Evolutionary conservation across 345 rosid species (phyloP), one percentile per base, ranked within the genome.

Genomic region (Citrus cavaleriei): DNA sequence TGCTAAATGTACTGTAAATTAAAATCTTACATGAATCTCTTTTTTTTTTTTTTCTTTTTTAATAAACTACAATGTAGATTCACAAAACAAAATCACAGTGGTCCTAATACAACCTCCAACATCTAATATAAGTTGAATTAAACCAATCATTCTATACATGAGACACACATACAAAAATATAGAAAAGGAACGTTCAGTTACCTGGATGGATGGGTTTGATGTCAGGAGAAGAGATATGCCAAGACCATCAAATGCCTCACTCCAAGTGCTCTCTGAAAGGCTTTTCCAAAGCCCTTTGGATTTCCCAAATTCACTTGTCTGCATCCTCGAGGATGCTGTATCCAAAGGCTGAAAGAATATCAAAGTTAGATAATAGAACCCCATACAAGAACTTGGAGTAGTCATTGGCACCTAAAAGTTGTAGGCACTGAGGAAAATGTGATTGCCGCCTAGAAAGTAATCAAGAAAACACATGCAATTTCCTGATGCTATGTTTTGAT

Each of bases 281-380:
- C 94, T 91, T 77, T 84, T 84, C 97, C 97, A 90, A 76, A 96
- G 90, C 68, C 99, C 98, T 89, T 93, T 91, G 10, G 98, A 89
- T 82, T 96, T 91, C 70, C 99, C 99, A 81, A 94, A 94, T 79
- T 85, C 94, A 79, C 98, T 91, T 30, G 99, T 96, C 83, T 96
- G 99, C 98, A 96, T 94, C 83, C 88, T 94, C 28, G 99, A 96
- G 22, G 99, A 89, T 57, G 97, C 99, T 61, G 97, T 94, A 83
- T 94, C 99, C 81, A 96, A 75, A 37, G 99, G 99, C 99, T 96
- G 88, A 76, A 81, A 65, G 77, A 40, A 65, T 76, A 83, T 72
- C 70, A 42, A 65, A 32, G 49, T 79, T 65, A 64, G 68, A 77
- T n/a, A 61, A 67, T 2, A 18, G 34, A 73, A 46, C 70, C 42